Evolutionary conservation across 148 eudicot species (phyloP).

Genomic region (Diospyros lotus): DNA sequence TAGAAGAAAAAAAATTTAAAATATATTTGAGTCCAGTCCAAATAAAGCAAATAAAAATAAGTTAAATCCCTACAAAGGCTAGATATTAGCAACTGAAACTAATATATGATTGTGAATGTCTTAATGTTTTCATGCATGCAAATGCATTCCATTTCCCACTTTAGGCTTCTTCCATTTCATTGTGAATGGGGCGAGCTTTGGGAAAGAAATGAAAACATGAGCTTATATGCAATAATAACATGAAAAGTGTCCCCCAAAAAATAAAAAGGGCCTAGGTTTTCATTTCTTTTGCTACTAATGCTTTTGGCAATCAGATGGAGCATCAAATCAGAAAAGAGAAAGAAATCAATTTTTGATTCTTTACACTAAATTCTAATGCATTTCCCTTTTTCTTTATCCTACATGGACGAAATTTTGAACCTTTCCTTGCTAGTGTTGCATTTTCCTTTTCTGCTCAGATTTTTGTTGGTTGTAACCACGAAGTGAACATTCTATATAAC

Average conservation of each 20-base stretch:
- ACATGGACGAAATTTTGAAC: neutral
- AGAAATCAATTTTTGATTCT: neutral
- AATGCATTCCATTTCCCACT: neutral
- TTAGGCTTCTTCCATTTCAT: neutral
- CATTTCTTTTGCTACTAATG: neutral
- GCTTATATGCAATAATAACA: neutral
- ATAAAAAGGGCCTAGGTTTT: neutral
- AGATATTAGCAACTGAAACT: too few relatives aligned
- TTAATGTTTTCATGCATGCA: neutral
- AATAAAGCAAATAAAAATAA: too few relatives aligned
- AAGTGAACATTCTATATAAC: conserved; percentile 13
- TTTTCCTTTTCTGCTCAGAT: neutral
- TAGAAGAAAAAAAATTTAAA: too few relatives aligned
- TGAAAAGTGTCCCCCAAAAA: neutral
- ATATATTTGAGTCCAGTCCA: too few relatives aligned
- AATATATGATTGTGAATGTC: neutral
- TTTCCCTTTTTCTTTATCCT: neutral
- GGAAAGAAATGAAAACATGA: neutral
- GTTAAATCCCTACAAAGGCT: too few relatives aligned
- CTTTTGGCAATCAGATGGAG: conserved; percentile 7
- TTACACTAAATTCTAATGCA: conserved; percentile 11
- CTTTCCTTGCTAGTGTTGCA: neutral
- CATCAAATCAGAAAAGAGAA: neutral
- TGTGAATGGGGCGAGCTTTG: neutral
- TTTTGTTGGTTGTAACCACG: conserved; percentile 1